Evolutionary conservation across 371 early-diverging fungal species (phyloP), one percentile per base, ranked within the genome.

Genomic region (Rhizopus arrhizus): DNA sequence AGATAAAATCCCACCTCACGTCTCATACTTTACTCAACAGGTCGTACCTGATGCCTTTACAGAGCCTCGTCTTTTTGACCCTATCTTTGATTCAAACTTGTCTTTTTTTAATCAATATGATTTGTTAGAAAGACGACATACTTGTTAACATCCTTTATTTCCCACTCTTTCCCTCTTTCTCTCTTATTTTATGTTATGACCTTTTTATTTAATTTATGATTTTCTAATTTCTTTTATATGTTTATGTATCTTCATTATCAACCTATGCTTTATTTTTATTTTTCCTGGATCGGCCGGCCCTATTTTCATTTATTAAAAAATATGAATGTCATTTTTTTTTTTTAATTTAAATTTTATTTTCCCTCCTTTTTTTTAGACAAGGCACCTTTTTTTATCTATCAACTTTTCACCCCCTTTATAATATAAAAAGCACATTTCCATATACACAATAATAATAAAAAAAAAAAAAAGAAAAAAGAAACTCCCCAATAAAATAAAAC

Each of bases 251-350:
- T 54, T n/a, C 11, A 38, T 11, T 13, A 38, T 11, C 40, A 38
- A 38, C 13, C 11, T 38, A 38, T 38, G 40, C 40, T 11, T 45
- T 10, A 10, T 40, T 40, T 40, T 40, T 7, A 40, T 12, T 40
- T 40, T 40, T 40, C 61, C 54, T 50, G 56, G 66, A 66, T 66
- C 66, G 66, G 66, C 66, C 66, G 66, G 66, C 56, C 60, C 66
- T 61, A 53, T 58, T 61, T 64, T 52, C 58, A 13, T 31, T 9
- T 35, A 22, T 22, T 22, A 22, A 16, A 15, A 16, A 53, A 16
- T 35, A 52, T 46, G 22, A 16, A 40, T 40, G 40, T 1, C 42
- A 35, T 53, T 45, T 13, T 52, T 28, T 28, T 51, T 53, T 38
- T 50, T 50, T 34, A 13, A 42, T 55, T 53, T 62, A 58, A 59